Conservation (phyloP, 1,284 basidiomycete species). For the Bondarzewia mesenterica region DNA sequence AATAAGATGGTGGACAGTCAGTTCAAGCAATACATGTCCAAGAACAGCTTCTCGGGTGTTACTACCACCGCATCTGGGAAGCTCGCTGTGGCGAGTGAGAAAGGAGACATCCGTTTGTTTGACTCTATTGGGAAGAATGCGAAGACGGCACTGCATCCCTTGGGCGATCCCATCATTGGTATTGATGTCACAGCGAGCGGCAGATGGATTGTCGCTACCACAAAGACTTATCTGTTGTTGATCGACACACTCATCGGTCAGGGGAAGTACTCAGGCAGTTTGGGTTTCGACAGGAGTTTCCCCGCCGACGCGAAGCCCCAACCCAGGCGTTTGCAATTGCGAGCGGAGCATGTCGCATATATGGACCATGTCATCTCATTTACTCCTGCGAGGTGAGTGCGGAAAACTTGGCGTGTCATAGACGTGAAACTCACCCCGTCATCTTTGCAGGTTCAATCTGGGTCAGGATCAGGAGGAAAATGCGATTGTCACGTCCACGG, state of each 20-base stretch:
- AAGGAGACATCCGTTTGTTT: constrained; percentile 94
- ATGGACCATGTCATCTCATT: constrained; percentile 89
- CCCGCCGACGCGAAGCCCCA: constrained; percentile 91
- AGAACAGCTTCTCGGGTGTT: constrained; percentile 94
- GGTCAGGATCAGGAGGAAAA: constrained; percentile 85
- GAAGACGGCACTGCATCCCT: constrained; percentile 94
- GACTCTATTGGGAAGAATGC: constrained; percentile 98
- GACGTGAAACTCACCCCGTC: not conserved
- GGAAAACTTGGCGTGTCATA: not conserved
- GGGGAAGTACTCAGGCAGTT: constrained; percentile 77
- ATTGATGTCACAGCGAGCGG: constrained; percentile 94
- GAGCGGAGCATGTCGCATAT: constrained; percentile 89
- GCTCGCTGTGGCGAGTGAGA: constrained; percentile 91
- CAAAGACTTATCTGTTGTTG: constrained; percentile 88
- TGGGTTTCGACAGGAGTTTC: constrained; percentile 95
- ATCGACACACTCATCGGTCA: constrained; percentile 95
- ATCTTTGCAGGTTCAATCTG: constrained; percentile 74
- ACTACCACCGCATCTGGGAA: constrained; percentile 84
- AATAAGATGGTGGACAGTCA: constrained; percentile 92
- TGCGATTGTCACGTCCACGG: constrained; percentile 93
- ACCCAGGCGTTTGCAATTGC: constrained; percentile 83
- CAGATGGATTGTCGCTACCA: constrained; percentile 94
- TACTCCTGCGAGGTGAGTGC: constrained; percentile 77
- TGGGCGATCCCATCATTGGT: constrained; percentile 93
- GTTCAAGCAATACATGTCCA: constrained; percentile 93